Evolutionary conservation across 2,329 filamentous ascomycete species (phyloP), one percentile per base, ranked within the genome.

Genomic region (Domatiomyces catenatus): DNA sequence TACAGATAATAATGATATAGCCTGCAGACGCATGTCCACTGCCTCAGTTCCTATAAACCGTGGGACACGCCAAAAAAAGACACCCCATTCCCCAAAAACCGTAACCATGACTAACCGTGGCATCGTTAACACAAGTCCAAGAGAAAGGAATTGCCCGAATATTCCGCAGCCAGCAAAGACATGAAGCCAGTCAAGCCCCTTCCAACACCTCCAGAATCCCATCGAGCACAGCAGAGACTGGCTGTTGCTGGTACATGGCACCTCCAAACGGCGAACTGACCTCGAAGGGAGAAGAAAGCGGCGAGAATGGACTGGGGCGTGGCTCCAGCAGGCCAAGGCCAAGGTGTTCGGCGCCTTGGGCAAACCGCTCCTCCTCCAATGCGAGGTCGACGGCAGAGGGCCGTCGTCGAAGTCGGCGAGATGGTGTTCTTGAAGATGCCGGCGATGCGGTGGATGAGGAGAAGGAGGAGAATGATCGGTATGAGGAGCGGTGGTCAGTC

Each of bases 121-220:
- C 32, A 15, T 39, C 32, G 32, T 39, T 39, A 39, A 8, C 5
- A 15, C 32, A 39, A 39, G 32, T 39, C 10, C 15, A 12, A 39
- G 12, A 39, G 32, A 15, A 39, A 39, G 15, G 32, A 15, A 39
- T 39, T 39, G 32, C 32, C 32, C 10, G 12, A 39, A 15, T 39
- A 5, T 39, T 39, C 32, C 32, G 15, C 32, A 39, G 15, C 10
- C 12, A 39, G 10, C 1, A 8, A 12, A 15, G 10, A 8, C 28
- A 36, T 36, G 28, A 36, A 36, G 2, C 4, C 10, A 39, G 15
- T 39, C 32, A 39, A 39, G 32, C 52, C 17, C 54, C 48, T 49
- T 71, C 69, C 67, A 72, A 67, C 28, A 71, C 67, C 59, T 71
- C 69, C 50, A 70, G 67, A 32, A 72, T 72, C 7, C 69, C 69